phyloP scores from a whole-genome alignment of 495 filamentous ascomycete species.

The Lichenothelia convexa region DNA sequence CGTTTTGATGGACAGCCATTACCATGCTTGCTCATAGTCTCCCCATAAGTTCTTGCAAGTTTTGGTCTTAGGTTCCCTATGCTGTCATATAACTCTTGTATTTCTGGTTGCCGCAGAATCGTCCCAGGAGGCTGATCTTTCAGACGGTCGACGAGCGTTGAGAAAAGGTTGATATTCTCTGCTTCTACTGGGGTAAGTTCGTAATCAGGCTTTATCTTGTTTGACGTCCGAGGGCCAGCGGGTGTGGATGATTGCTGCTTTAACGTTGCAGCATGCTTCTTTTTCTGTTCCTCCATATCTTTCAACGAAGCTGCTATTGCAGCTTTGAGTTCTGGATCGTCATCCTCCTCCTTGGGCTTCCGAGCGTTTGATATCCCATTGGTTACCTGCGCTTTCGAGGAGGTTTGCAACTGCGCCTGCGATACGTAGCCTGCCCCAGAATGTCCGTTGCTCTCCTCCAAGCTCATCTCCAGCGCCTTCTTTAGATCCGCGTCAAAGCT shows the following conservation, averaged over 20 bases:
- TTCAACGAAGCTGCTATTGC: constrained; percentile 91
- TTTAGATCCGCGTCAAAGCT: constrained; percentile 94
- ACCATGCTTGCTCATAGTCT: constrained; percentile 99
- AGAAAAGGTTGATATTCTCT: constrained; percentile 93
- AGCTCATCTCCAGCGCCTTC: constrained; percentile 81
- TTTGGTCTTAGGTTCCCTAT: constrained; percentile 86
- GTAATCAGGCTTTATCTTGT: constrained; percentile 62
- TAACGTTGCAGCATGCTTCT: constrained; percentile 60
- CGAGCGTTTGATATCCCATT: constrained; percentile 23
- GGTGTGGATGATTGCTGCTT: constrained; percentile 47
- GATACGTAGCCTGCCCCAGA: constrained; percentile 46
- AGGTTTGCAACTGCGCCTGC: constrained; percentile 30
- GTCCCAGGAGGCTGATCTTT: constrained; percentile 93
- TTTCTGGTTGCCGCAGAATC: constrained; percentile 86
- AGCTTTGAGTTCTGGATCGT: constrained; percentile 85
- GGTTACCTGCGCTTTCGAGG: constrained; percentile 20
- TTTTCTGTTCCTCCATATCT: constrained; percentile 97
- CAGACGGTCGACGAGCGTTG: constrained; percentile 81
- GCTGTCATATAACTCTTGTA: constrained; percentile 94
- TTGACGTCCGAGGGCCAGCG: constrained; percentile 25
- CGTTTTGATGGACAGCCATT: constrained; percentile 19
- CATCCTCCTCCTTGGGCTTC: constrained; percentile 41
- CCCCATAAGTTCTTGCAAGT: constrained; percentile 86
- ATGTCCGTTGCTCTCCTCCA: constrained; percentile 72
- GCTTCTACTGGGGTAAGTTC: constrained; percentile 87